These are phyloP conservation scores for Larix sibirica DNA, from an alignment of 83 land plant species.

Conservation along the genomic window DNA sequence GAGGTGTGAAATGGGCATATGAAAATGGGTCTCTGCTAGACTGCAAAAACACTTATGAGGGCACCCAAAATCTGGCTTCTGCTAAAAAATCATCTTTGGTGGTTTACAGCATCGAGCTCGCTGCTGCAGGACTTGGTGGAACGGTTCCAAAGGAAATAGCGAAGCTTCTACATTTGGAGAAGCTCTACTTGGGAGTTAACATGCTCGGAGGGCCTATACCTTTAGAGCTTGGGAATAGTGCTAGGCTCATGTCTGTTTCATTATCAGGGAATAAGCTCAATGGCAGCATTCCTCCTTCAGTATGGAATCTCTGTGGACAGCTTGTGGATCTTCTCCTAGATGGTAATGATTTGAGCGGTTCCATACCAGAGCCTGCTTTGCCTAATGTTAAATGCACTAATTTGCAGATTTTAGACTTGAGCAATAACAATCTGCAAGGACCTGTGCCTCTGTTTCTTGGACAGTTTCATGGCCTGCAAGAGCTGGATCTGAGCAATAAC, in stretches of 20 bases:
- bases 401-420: constrained; percentile 51
- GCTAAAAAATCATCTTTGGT: constrained; percentile 40
- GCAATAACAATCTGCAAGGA: constrained; percentile 55
- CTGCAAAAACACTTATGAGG: constrained; percentile 36
- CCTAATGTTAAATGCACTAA: constrained; percentile 47
- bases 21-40: constrained; percentile 34
- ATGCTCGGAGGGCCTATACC: constrained; percentile 61
- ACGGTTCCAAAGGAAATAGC: constrained; percentile 63
- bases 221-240: constrained; percentile 68
- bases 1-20: constrained; percentile 61
- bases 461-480: constrained; percentile 29
- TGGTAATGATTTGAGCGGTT: constrained; percentile 48
- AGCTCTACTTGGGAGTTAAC: constrained; percentile 59
- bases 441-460: constrained; percentile 60
- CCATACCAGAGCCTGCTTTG: constrained; percentile 53
- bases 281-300: constrained; percentile 60
- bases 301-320: constrained; percentile 76
- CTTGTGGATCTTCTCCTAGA: constrained; percentile 54
- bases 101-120: constrained; percentile 61
- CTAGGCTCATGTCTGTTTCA: constrained; percentile 54
- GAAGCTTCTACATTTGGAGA: constrained; percentile 41
- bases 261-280: constrained; percentile 41
- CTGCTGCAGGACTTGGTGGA: constrained; percentile 68
- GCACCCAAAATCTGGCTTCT: constrained; percentile 31
- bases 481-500: constrained; percentile 64